Evolutionary conservation across 2,329 filamentous ascomycete species (phyloP), one percentile per base, ranked within the genome.

Genomic region (Ceratocystis albifundus): DNA sequence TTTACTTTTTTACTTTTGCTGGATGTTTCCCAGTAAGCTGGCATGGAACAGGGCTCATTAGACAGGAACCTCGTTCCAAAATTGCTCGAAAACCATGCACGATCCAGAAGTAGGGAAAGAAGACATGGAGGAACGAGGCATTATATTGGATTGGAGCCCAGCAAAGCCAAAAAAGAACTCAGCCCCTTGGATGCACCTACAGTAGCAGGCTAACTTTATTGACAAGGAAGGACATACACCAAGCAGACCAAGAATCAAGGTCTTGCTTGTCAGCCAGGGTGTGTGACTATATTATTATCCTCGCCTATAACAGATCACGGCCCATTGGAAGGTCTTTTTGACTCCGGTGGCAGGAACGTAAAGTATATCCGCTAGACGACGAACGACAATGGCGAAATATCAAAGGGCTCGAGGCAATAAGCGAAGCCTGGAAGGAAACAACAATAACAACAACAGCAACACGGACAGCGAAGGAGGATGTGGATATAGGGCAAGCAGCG

Each of bases 231-330:
- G 3, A 36, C 10, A 36, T 36, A 12, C 36, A 36, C 36, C 36
- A 36, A 8, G 36, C 36, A 3, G 10, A 36, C 36, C 36, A 36
- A 12, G 36, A 12, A 15, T 6, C 53, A 59, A 59, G 53, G 53
- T 36, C 17, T 17, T 59, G 53, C 53, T 59, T 32, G 25, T 59
- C 25, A 32, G 28, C 53, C 15, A 30, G 28, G 28, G 28, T 22
- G 12, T 12, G 25, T 20, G 5, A n/a, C 28, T 15, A 36, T 59
- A 59, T 59, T 59, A 59, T 36, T 7, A 59, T 32, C 53, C 53
- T 59, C 53, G 15, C 12, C 53, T 32, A 59, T 59, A 59, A 25
- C 53, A 59, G 7, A 59, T 59, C 53, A 59, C 53, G 53, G 28
- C 53, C 53, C 28, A 12, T 30, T 59, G 10, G 28, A 59, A 17